Evolutionary conservation across 2,329 filamentous ascomycete genomes (phyloP), one percentile per base, ranked within the genome.

Genomic region (Cercospora sojina): DNA sequence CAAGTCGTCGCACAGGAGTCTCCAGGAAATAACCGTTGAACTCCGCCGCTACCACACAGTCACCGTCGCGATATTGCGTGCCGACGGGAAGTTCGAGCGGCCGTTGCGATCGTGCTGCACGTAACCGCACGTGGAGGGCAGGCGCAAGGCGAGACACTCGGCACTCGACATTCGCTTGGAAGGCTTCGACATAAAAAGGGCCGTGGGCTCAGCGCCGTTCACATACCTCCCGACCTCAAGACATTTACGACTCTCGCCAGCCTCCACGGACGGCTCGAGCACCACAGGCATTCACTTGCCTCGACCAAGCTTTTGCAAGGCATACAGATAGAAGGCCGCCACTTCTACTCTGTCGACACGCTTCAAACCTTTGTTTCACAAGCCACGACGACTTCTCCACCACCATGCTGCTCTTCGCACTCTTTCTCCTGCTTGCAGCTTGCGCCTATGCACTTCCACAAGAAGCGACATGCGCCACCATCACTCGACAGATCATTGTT

Each of bases 381-480:
- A 64, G 32, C 47, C 43, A 32, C 27, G 10, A 47, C 29, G 32
- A 27, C 58, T 47, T 38, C 56, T 66, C 65, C 56, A 59, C 67
- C 55, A 62, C 57, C 67, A 75, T 75, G 74, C 71, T 59, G 20
- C 59, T 67, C 13, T 64, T 72, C 59, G 63, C 67, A 31, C 29
- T 73, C 23, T 60, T 71, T 31, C 64, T 68, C 32, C 62, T 75
- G 18, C 59, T 75, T 32, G 71, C 71, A n/a, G 71, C 63, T 56
- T 18, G 72, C 43, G 67, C 53, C 57, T 57, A 62, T 59, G 75
- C 73, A 57, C 65, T 75, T 23, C 74, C 75, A 13, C 73, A 74
- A 60, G 70, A 72, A 5, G 59, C 49, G 47, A 41, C 60, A 29
- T 77, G 75, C 64, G 66, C 64, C 10, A 76, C 74, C 12, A 70